Evolutionary conservation across 306 rosid genomes (phyloP), one percentile per base, ranked within the genome.

Genomic region (Mimosa pudica): DNA sequence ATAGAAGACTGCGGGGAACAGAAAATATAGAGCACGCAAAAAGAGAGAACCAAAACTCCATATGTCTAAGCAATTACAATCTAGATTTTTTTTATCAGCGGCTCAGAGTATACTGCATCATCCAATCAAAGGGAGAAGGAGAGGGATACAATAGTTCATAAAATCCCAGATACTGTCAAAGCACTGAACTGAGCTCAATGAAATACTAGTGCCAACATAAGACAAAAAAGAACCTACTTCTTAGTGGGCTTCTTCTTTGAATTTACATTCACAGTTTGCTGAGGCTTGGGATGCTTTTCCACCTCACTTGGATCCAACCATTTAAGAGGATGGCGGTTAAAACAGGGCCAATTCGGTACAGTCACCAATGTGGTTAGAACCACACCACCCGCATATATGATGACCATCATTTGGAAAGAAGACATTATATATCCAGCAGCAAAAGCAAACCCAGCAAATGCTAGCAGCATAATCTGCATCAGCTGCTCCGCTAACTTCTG

Each of bases 401-500:
- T 82, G 16, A 91, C 61, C 98, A 95, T 92, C 81, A 77, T 30
- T 87, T 86, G 91, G 84, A 95, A 95, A 70, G 98, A 92, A 55
- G 36, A 35, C 65, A 20, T 60, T 8, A 60, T 60, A 24, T 60
- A 60, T 60, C 65, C 65, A 60, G 82, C 52, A 32, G 44, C 75
- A 62, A 92, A 92, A 18, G 96, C 92, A 77, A 75, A 64, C 84
- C 79, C 90, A 6, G 98, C 97, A 77, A 87, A 92, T 33, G 83
- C 85, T 65, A 92, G 79, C 13, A 92, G 89, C 91, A 95, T 36
- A 45, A 90, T 82, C 91, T 91, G 97, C 98, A 95, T 92, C 90
- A 92, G 69, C 83, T 91, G 95, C 92, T 94, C 97, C n/a, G 97
- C 95, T 8, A 86, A 77, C 91, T 89, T 92, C 64, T 94, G 98